Evolutionary conservation across 139 green algal genomes (phyloP), one percentile per base, ranked within the genome.

Genomic region (Tetraselmis chui): DNA sequence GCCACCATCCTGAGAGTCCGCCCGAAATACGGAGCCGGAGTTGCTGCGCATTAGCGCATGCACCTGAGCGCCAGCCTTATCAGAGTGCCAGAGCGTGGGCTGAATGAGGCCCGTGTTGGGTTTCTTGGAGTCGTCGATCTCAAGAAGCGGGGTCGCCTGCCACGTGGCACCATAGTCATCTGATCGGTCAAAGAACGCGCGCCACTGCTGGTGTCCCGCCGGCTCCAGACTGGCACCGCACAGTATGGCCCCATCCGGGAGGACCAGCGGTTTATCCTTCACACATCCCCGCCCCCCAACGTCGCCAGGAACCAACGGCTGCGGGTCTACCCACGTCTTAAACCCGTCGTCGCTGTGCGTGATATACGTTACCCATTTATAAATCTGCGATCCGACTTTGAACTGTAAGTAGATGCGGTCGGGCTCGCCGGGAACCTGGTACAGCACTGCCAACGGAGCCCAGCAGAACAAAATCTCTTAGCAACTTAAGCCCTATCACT

Each of bases 361-460:
- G 29, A 82, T 76, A 26, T 45, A 87, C 28, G 84, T 87, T 75
- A 83, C 80, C 84, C 84, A 87, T 29, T 84, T n/a, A 22, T 24
- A 31, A 26, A 87, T 87, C 84, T 84, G 82, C 80, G 80, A 85
- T 1, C 84, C 84, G 24, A 87, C 76, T 32, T 87, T 87, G 80
- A 87, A 87, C 31, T 81, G 85, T 0, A 87, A 76, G 30, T 77
- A 25, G 67, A 87, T 67, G 45, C 45, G 45, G 11, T 67, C 45
- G 11, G 45, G 45, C 45, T 67, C 45, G 11, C 11, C 5, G 11
- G 45, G 45, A 5, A 67, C 45, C 45, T 67, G 45, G 45, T 25
- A 67, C 45, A 67, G 45, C 45, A 67, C 45, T 67, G 45, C 45
- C 45, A 67, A 5, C 45, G 45, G 11, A 5, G 45, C 45, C 11